Base-by-base conservation (phyloP, 1,284 basidiomycete species). In the Naganishia liquefaciens region DNA sequence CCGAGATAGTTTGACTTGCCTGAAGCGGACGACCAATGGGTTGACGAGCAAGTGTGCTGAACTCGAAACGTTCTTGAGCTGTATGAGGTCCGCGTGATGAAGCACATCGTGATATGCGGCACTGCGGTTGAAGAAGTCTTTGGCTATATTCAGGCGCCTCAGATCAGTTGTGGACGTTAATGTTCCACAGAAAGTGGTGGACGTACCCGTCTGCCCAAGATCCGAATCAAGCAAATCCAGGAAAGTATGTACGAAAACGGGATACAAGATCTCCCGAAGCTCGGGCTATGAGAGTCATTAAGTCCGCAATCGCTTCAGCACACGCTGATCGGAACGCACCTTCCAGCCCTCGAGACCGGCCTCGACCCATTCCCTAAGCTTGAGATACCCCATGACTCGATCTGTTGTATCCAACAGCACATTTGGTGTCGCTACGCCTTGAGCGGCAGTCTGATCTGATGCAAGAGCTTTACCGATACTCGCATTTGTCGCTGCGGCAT, bases 191-290 rank as follows among this genome's bases (percentile, higher is more conserved):
- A n/a, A n/a, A n/a, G n/a, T n/a, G n/a, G 5, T 21, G n/a, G 49
- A 79, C 87, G 66, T 73, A 90, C 90, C 91, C 47, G 93, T 90
- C 71, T 92, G 89, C 70, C 90, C 88, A 77, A 91, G 92, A 4
- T 91, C 93, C 68, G 89, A 87, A 72, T 93, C 87, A 62, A 98
- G 88, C 54, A 99, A 84, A 76, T 98, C 94, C 40, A 99, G 83
- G 78, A 95, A 98, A 73, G 96, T 96, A 79, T 99, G 93, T 47
- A 91, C 92, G 76, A 98, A 99, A 68, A 99, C 89, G 4, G 96
- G 96, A 73, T 94, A 94, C 19, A 97, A 81, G 40, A 99, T 88
- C 42, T 93, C 91, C 68, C 90, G 83, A 70, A 99, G 89, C 78
- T 99, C 94, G 65, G 93, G 91, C 90, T 93, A 74, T 5, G 37